Evolutionary conservation across 2,329 filamentous ascomycete species (phyloP).

Genomic region (Fusarium graminum): DNA sequence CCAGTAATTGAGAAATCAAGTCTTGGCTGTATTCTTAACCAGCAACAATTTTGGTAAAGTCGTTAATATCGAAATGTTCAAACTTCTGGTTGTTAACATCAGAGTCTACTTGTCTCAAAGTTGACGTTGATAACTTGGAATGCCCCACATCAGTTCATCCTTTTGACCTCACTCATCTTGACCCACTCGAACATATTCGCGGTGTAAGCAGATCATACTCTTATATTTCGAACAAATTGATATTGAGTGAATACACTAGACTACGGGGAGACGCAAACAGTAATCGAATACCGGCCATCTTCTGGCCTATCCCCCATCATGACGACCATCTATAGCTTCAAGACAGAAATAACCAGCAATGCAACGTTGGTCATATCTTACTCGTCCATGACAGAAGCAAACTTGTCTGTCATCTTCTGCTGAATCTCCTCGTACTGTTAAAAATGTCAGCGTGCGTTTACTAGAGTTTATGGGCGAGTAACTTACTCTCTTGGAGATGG

Average conservation of each 20-base stretch:
- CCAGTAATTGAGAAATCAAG: neutral
- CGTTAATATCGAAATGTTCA: neutral
- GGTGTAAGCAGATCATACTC: neutral
- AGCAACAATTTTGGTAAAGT: neutral
- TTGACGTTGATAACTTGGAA: slow-evolving; percentile 25
- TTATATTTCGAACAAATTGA: slow-evolving; percentile 42
- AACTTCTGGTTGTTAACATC: slow-evolving; percentile 7
- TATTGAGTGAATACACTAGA: slow-evolving; percentile 50
- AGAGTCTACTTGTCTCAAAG: slow-evolving; percentile 16
- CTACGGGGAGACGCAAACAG: slow-evolving; percentile 48
- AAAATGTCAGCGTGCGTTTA: slow-evolving; percentile 55
- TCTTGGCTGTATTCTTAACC: neutral
- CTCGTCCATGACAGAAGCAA: slow-evolving; percentile 95
- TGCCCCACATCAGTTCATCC: slow-evolving; percentile 41
- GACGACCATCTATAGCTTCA: slow-evolving; percentile 49
- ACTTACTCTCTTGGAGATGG: slow-evolving; percentile 83
- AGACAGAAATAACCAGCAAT: slow-evolving; percentile 44
- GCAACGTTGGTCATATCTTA: slow-evolving; percentile 61
- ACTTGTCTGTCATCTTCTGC: slow-evolving; percentile 95
- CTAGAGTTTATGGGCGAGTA: neutral
- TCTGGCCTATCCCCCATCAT: slow-evolving; percentile 41
- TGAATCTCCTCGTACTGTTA: slow-evolving; percentile 89
- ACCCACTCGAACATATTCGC: slow-evolving; percentile 23
- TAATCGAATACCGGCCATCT: slow-evolving; percentile 45
- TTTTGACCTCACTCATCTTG: slow-evolving; percentile 11